Base-by-base conservation (phyloP, 208 protist species). In the Trypanosoma melophagium region DNA sequence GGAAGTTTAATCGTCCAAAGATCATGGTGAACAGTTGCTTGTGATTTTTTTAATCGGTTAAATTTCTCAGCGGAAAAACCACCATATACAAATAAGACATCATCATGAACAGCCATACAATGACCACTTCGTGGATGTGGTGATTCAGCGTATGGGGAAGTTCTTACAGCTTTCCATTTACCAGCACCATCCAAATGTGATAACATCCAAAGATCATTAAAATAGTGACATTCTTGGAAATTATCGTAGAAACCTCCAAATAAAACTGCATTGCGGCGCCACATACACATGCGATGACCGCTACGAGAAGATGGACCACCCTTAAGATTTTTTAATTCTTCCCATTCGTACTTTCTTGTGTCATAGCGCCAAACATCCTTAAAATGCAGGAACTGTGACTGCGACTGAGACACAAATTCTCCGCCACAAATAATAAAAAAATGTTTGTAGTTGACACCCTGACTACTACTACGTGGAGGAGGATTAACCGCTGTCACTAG, bases 211-310 rank as follows among this genome's bases (percentile, higher is more conserved):
- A 96, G 60, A 61, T 97, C 93, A 65, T 97, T 86, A 67, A 82
- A 94, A 66, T 96, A 97, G 60, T 77, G 86, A 53, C 85, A 93
- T 74, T 94, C 85, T 60, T 86, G 82, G 14, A 85, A 80, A 35
- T 93, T 96, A 71, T 96, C 93, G 77, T 97, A 95, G 75, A 97
- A 97, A n/a, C 93, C 93, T 50, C 93, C 93, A 67, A 97, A 97
- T 40, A 97, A 57, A 47, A 97, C 82, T 3, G 83, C 89, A 35
- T 81, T 90, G 52, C 84, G 84, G 61, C 94, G 93, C 87, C 89
- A 96, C 57, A 92, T 66, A 21, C 75, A 85, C 90, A 97, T 97
- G 24, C 94, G 89, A 66, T 97, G 94, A 0, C 94, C 94, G 60
- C 87, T 95, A 57, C 94, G 87, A 4, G 90, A 86, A 9, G 83